These are phyloP conservation scores for Talaromyces islandicus DNA, from an alignment of 2,329 filamentous ascomycete genomes.

Conservation along the genomic window DNA sequence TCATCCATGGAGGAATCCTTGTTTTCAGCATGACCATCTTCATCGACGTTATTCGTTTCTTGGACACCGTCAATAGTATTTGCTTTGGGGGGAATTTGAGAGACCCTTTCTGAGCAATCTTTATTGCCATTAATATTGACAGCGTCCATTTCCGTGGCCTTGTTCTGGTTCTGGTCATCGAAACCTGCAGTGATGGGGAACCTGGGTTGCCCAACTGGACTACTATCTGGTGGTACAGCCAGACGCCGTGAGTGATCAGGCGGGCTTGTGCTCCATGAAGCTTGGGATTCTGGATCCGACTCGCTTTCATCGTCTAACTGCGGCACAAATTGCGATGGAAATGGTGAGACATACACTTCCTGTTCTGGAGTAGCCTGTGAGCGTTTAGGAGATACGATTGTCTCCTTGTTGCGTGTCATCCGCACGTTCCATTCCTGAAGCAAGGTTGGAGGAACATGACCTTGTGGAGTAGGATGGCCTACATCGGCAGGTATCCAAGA, in stretches of 20 bases:
- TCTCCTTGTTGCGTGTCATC: slow-evolving; percentile 12
- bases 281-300: neutral
- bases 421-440: slow-evolving; percentile 32
- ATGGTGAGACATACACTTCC: neutral
- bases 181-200: neutral
- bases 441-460: slow-evolving; percentile 29
- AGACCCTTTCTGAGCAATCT: no score
- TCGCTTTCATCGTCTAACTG: slow-evolving; percentile 15
- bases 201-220: neutral
- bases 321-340: slow-evolving; percentile 9
- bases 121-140: neutral
- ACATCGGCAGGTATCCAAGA: slow-evolving; percentile 35
- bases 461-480: slow-evolving; percentile 20
- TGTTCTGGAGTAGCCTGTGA: neutral
- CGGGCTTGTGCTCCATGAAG: slow-evolving; percentile 18
- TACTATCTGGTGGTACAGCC: slow-evolving; percentile 4
- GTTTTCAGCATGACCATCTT: neutral
- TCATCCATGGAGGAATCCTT: neutral
- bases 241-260: neutral
- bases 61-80: neutral
- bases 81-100: neutral
- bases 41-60: neutral
- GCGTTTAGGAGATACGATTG: slow-evolving; percentile 3
- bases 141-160: neutral
- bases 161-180: neutral